These are phyloP conservation scores for Aspergillus brunneoviolaceus DNA, from an alignment of 2,329 filamentous ascomycete genomes.

Conservation along the genomic window DNA sequence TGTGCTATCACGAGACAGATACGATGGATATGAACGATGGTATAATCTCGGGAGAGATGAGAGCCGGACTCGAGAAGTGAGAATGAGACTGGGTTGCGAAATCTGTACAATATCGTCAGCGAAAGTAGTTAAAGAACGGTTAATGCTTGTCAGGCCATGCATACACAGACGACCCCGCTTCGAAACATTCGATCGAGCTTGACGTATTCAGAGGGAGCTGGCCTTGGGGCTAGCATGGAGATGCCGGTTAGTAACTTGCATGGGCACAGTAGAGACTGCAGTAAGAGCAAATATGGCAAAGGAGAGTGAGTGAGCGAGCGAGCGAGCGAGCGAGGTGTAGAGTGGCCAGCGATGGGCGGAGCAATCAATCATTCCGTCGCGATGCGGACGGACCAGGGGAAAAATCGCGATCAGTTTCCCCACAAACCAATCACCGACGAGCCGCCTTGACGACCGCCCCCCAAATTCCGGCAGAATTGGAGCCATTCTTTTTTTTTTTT, in stretches of 20 bases:
- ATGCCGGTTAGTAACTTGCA: slow-evolving; percentile 1
- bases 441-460: not conserved
- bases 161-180: slow-evolving; percentile 17
- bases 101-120: not conserved
- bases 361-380: not conserved
- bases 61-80: not conserved
- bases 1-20: not conserved
- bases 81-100: not conserved
- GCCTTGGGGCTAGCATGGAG: not conserved
- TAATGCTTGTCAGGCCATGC: not conserved
- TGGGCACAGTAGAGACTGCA: not conserved
- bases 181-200: slow-evolving; percentile 15
- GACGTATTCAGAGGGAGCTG: not conserved
- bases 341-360: not conserved
- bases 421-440: not conserved
- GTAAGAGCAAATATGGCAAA: too few relatives aligned
- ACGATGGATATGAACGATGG: not conserved
- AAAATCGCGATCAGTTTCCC: not conserved
- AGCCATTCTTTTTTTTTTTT: slow-evolving; percentile 1
- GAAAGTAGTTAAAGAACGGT: not conserved
- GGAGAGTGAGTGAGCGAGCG: too few relatives aligned
- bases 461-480: not conserved
- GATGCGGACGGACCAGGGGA: not conserved
- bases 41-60: not conserved
- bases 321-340: not conserved